phyloP scores from a whole-genome alignment of 208 protist species.

The Vickermania spadyakhi region DNA sequence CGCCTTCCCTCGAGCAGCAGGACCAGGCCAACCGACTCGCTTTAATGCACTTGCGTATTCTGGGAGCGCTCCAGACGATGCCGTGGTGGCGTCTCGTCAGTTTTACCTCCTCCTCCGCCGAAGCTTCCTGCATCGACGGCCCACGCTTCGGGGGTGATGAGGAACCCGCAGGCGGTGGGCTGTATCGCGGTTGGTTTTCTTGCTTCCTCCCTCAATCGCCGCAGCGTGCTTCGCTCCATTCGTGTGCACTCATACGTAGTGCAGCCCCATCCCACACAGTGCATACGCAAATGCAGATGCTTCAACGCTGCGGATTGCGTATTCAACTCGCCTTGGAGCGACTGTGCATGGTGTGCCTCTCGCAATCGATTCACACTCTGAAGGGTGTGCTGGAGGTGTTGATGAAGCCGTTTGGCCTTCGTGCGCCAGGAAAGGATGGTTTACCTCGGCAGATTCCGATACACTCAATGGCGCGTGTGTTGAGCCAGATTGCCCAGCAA shows the following conservation, averaged over 20 bases:
- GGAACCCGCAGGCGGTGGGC: neutral
- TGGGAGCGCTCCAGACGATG: constrained; percentile 69
- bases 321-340: constrained; percentile 69
- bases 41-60: constrained; percentile 9
- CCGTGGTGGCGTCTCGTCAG: constrained; percentile 79
- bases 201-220: neutral
- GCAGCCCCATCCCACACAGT: neutral
- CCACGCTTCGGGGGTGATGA: neutral
- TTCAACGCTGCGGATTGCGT: constrained; percentile 31
- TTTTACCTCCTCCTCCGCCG: constrained; percentile 10
- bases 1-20: neutral
- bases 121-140: constrained; percentile 1
- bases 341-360: constrained; percentile 53
- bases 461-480: constrained; percentile 61
- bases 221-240: neutral
- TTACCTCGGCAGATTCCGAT: constrained; percentile 36
- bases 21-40: neutral
- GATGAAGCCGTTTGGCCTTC: constrained; percentile 56
- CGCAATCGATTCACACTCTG: constrained; percentile 50
- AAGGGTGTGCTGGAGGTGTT: constrained; percentile 63
- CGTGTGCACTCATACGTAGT: neutral
- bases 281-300: neutral
- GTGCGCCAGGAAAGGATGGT: constrained; percentile 42
- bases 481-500: constrained; percentile 37
- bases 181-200: neutral